These are phyloP conservation scores for Leccinellum albellum DNA, from an alignment of 768 basidiomycete species.

Conservation along the genomic window DNA sequence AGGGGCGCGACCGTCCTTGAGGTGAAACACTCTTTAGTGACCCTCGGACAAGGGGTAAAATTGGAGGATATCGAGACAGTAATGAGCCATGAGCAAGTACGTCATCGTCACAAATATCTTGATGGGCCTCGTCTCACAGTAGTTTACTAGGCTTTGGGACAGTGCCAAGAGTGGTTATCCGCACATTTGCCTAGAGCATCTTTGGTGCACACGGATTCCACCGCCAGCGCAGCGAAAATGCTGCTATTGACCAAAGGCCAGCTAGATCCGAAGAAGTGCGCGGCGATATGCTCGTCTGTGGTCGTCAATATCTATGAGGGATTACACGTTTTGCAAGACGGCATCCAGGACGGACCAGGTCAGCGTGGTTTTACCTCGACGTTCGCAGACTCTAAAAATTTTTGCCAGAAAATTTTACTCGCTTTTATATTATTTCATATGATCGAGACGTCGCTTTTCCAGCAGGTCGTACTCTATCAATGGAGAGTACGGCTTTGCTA, in stretches of 20 bases:
- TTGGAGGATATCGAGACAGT: slow-evolving; percentile 53
- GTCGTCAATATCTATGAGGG: slow-evolving; percentile 57
- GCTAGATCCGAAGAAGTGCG: slow-evolving; percentile 45
- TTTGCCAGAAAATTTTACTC: slow-evolving; percentile 60
- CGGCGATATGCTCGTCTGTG: slow-evolving; percentile 72
- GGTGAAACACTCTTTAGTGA: slow-evolving; percentile 68
- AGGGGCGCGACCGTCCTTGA: slow-evolving; percentile 56
- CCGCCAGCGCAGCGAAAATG: slow-evolving; percentile 62
- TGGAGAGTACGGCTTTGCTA: slow-evolving; percentile 34
- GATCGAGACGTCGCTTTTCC: slow-evolving; percentile 32
- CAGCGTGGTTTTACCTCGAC: neutral
- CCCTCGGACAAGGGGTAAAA: slow-evolving; percentile 54
- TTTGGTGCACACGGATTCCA: slow-evolving; percentile 61
- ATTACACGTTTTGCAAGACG: slow-evolving; percentile 56
- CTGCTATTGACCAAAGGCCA: slow-evolving; percentile 33
- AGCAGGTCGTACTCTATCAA: slow-evolving; percentile 15
- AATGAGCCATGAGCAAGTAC: slow-evolving; percentile 79
- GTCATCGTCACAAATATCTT: slow-evolving; percentile 8
- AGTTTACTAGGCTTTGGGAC: slow-evolving; percentile 62
- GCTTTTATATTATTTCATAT: slow-evolving; percentile 59
- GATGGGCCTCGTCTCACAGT: neutral
- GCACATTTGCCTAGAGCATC: slow-evolving; percentile 49
- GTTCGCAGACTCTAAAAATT: neutral
- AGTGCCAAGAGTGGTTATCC: slow-evolving; percentile 63
- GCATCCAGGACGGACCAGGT: slow-evolving; percentile 55